A percentile compares a stretch with the other conserved stretches of the same genome.
phyloP scores from a whole-genome alignment of 768 basidiomycete species.

The Lentinula boryana region DNA sequence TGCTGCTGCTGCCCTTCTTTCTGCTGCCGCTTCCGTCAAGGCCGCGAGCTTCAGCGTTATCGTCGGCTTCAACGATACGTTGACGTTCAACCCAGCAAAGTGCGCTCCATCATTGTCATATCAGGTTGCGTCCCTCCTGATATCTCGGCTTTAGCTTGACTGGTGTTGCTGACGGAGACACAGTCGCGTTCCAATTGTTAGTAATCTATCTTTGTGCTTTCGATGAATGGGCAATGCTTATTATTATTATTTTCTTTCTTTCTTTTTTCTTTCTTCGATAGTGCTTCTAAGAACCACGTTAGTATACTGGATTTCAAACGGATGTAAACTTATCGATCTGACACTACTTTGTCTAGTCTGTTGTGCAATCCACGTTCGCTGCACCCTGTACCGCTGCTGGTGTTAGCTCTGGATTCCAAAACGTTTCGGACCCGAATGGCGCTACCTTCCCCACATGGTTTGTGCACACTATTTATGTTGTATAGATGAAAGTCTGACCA shows the following conservation, averaged over 20 bases:
- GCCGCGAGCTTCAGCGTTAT: conserved; percentile 29
- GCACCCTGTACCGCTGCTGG: conserved; percentile 42
- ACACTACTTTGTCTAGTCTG: conserved; percentile 28
- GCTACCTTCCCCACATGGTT: conserved; percentile 34
- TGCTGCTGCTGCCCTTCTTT: conserved; percentile 32
- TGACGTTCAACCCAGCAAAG: conserved; percentile 31
- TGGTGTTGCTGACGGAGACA: conserved; percentile 36
- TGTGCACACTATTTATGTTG: not conserved
- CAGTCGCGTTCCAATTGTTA: conserved; percentile 48
- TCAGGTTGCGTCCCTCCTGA: too few species aligned
- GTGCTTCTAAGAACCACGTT: conserved; percentile 40
- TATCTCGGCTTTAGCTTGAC: conserved; percentile 21
- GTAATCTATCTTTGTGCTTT: conserved; percentile 11
- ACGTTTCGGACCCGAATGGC: conserved; percentile 20
- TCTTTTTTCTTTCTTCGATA: conserved; percentile 9
- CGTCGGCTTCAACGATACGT: conserved; percentile 33
- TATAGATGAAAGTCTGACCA: not conserved
- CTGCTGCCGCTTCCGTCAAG: conserved; percentile 30
- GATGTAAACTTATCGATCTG: not conserved
- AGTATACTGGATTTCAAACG: conserved; percentile 8
- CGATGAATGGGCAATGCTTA: too few species aligned
- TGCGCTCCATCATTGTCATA: not conserved
- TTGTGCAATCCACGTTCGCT: conserved; percentile 57
- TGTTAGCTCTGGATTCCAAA: conserved; percentile 47
- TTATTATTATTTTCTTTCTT: not conserved